A percentile compares a stretch with the other conserved stretches of the same genome.
These are phyloP conservation scores for Gaillardinia entomophila DNA, from an alignment of 805 yeast genomes.

Conservation along the genomic window DNA sequence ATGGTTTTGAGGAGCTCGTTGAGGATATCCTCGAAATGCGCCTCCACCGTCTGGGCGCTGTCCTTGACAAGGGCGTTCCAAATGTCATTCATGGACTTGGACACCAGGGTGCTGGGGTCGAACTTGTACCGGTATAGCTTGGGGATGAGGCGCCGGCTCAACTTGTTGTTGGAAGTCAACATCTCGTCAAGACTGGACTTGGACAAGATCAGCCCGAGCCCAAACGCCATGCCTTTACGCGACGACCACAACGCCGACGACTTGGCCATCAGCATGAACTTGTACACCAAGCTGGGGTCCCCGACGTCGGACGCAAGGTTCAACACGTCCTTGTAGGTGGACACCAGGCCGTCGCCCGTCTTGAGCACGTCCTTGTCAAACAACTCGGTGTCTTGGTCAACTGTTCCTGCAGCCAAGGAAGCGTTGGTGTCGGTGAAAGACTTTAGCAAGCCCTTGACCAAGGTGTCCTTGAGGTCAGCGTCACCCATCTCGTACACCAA, in stretches of 20 bases:
- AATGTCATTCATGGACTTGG: constrained; percentile 80
- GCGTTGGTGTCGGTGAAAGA: constrained; percentile 72
- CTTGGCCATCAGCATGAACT: constrained; percentile 88
- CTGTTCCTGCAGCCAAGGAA: constrained; percentile 55
- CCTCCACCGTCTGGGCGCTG: constrained; percentile 46
- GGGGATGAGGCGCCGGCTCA: constrained; percentile 65
- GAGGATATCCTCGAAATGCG: constrained; percentile 54
- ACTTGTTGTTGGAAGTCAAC: constrained; percentile 44
- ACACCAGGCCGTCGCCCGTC: constrained; percentile 80
- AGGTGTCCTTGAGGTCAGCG: constrained; percentile 55
- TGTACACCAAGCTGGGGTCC: constrained; percentile 88
- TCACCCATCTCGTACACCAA: constrained; percentile 77
- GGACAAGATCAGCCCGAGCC: constrained; percentile 78
- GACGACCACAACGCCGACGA: constrained; percentile 89
- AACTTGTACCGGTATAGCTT: constrained; percentile 77
- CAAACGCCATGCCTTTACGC: constrained; percentile 90
- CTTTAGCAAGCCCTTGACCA: constrained; percentile 65
- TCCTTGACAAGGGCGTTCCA: constrained; percentile 72
- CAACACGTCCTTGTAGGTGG: constrained; percentile 87
- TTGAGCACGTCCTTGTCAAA: constrained; percentile 78
- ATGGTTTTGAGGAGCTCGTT: constrained; percentile 60
- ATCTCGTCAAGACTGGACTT: constrained; percentile 67
- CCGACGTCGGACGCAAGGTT: constrained; percentile 91
- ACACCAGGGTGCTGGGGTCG: constrained; percentile 75
- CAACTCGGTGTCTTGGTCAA: constrained; percentile 73